phyloP scores from a whole-genome alignment of 805 yeast species.

The Pichia eremophila region DNA sequence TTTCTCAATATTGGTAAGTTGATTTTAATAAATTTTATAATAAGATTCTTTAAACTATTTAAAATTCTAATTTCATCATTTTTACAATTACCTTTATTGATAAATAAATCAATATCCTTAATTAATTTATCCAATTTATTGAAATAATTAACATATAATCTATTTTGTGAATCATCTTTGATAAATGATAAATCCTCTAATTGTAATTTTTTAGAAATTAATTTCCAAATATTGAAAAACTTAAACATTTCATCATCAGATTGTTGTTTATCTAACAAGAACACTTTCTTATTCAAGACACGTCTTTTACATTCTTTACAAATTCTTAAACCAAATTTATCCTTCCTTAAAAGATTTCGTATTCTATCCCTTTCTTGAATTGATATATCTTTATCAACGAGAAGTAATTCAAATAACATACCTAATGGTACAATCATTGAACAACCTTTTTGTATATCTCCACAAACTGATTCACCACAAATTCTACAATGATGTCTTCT shows the following conservation, averaged over 20 bases:
- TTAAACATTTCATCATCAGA: slow-evolving; percentile 27
- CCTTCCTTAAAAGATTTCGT: slow-evolving; percentile 3
- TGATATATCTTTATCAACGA: background rate
- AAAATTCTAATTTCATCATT: slow-evolving; percentile 38
- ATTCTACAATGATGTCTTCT: slow-evolving; percentile 88
- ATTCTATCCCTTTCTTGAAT: slow-evolving; percentile 7
- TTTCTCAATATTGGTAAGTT: slow-evolving; percentile 56
- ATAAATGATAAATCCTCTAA: slow-evolving; percentile 18
- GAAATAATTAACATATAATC: slow-evolving; percentile 27
- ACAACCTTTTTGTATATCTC: slow-evolving; percentile 50
- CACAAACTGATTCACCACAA: slow-evolving; percentile 81
- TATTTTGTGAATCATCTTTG: slow-evolving; percentile 29
- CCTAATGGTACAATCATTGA: slow-evolving; percentile 60
- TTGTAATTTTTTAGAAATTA: slow-evolving; percentile 16
- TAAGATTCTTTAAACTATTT: slow-evolving; percentile 46
- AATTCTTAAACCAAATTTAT: slow-evolving; percentile 37
- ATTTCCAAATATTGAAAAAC: slow-evolving; percentile 26
- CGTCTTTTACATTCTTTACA: slow-evolving; percentile 63
- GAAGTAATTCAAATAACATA: slow-evolving; percentile 30
- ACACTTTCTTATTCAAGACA: slow-evolving; percentile 48
- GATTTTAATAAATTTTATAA: slow-evolving; percentile 55
- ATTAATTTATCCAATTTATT: slow-evolving; percentile 41
- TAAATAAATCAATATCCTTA: slow-evolving; percentile 25
- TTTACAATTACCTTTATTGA: background rate
- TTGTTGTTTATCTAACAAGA: slow-evolving; percentile 30